Conservation (phyloP, 2,329 filamentous ascomycete species). For the Lomentospora prolificans region DNA sequence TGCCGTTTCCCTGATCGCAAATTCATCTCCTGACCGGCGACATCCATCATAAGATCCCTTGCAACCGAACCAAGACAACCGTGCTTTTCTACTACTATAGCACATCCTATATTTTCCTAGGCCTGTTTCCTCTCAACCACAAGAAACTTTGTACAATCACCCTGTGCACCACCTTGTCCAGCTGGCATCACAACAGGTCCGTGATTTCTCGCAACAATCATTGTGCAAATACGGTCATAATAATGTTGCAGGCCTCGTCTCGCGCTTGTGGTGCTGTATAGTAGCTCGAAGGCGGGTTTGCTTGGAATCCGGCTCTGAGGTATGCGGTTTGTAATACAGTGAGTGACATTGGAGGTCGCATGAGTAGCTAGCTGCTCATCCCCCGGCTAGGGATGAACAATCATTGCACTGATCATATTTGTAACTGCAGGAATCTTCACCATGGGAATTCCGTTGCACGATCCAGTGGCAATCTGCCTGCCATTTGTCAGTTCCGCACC, state of each 20-base stretch:
- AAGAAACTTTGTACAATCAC: slow-evolving; percentile 41
- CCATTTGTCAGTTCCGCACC: slow-evolving; percentile 46
- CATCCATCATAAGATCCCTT: too few relatives aligned
- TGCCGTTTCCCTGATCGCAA: too few relatives aligned
- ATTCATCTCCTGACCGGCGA: too few relatives aligned
- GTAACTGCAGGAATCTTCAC: slow-evolving; percentile 39
- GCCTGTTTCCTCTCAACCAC: slow-evolving; percentile 17
- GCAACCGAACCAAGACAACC: too few relatives aligned
- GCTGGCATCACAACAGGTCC: slow-evolving; percentile 49
- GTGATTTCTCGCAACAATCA: slow-evolving; percentile 40
- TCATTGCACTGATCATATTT: slow-evolving; percentile 46
- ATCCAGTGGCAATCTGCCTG: slow-evolving; percentile 35
- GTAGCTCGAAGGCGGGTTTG: slow-evolving; percentile 43
- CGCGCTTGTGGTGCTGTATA: slow-evolving; percentile 45
- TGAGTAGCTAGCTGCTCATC: slow-evolving; percentile 27
- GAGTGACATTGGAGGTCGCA: slow-evolving; percentile 33
- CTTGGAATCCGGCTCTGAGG: slow-evolving; percentile 41
- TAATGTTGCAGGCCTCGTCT: slow-evolving; percentile 24
- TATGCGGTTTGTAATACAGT: slow-evolving; percentile 39
- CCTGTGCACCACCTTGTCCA: slow-evolving; percentile 42
- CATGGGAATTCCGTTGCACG: slow-evolving; percentile 49
- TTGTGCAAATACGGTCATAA: slow-evolving; percentile 41
- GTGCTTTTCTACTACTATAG: too few relatives aligned
- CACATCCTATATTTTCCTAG: not conserved
- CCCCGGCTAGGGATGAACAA: slow-evolving; percentile 33